phyloP scores from a whole-genome alignment of 202 grass and related monocot species.

The Carex arenaria region DNA sequence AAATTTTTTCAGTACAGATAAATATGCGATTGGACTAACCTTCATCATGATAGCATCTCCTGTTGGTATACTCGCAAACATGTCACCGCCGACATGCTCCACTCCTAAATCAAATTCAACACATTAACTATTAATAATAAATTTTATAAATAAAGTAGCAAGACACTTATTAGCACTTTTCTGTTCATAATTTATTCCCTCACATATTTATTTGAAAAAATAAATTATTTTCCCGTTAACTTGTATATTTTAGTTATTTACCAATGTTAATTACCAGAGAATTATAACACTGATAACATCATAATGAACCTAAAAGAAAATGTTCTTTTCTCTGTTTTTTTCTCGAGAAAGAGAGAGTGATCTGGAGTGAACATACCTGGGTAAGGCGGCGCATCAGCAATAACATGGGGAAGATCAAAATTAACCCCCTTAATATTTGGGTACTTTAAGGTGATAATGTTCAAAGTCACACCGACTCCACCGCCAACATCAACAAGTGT shows the following conservation, averaged over 20 bases:
- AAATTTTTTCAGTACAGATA: not conserved
- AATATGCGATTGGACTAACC: not conserved
- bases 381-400: constrained; percentile 29
- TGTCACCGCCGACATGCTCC: constrained; percentile 29
- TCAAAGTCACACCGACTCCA: constrained; percentile 33
- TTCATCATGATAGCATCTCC: constrained; percentile 41
- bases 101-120: constrained; percentile 21
- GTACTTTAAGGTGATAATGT: constrained; percentile 31
- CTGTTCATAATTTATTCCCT: not conserved
- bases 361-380: not conserved
- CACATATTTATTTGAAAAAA: not conserved
- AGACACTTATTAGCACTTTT: not conserved
- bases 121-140: too few relatives aligned
- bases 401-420: constrained; percentile 43
- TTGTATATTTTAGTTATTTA: not conserved
- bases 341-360: not conserved
- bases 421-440: constrained; percentile 34
- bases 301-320: not conserved
- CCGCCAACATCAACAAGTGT: constrained; percentile 39
- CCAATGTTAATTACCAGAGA: not conserved
- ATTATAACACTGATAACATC: not conserved
- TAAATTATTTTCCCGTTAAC: too few relatives aligned
- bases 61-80: constrained; percentile 26
- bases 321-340: not conserved
- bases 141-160: not conserved